phyloP scores from a whole-genome alignment of 352 stramenopile genomes.

The Halophytophthora polymorphica region DNA sequence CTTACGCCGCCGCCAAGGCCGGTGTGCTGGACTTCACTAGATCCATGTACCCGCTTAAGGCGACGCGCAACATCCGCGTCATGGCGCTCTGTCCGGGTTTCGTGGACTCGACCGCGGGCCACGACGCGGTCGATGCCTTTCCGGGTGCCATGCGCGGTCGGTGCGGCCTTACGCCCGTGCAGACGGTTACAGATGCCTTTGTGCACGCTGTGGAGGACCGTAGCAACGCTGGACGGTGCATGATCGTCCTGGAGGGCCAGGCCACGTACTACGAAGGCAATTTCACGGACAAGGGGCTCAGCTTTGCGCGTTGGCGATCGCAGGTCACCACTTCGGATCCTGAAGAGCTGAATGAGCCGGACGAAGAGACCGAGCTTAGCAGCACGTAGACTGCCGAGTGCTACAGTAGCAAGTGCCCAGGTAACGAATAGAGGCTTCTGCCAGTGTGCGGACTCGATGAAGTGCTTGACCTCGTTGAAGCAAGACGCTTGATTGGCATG shows the following conservation, averaged over 20 bases:
- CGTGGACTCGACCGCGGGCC: conserved; percentile 48
- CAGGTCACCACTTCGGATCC: background rate
- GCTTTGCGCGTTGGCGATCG: conserved; percentile 1
- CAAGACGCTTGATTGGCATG: too few relatives aligned
- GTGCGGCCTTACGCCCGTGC: conserved; percentile 28
- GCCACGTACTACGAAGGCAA: conserved; percentile 11
- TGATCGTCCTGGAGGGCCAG: conserved; percentile 13
- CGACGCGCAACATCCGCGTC: conserved; percentile 45
- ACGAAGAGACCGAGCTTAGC: too few relatives aligned
- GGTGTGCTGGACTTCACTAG: conserved; percentile 54
- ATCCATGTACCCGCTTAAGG: conserved; percentile 39
- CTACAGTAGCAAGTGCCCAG: too few relatives aligned
- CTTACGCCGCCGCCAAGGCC: conserved; percentile 52
- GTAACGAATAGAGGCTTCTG: too few relatives aligned
- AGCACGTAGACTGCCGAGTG: too few relatives aligned
- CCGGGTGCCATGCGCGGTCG: conserved; percentile 21
- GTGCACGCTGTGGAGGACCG: conserved; percentile 26
- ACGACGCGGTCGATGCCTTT: conserved; percentile 20
- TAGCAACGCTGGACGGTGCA: conserved; percentile 30
- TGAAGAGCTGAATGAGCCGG: too few relatives aligned
- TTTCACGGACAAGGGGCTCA: conserved; percentile 8
- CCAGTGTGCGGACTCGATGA: too few relatives aligned
- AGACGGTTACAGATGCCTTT: conserved; percentile 35
- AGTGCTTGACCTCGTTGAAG: too few relatives aligned
- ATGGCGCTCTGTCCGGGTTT: conserved; percentile 44